Percentiles rank a stretch among this genome's conserved stretches.
These are phyloP conservation scores for Phytophthora multivora DNA, from an alignment of 352 stramenopile genomes.

Conservation along the genomic window DNA sequence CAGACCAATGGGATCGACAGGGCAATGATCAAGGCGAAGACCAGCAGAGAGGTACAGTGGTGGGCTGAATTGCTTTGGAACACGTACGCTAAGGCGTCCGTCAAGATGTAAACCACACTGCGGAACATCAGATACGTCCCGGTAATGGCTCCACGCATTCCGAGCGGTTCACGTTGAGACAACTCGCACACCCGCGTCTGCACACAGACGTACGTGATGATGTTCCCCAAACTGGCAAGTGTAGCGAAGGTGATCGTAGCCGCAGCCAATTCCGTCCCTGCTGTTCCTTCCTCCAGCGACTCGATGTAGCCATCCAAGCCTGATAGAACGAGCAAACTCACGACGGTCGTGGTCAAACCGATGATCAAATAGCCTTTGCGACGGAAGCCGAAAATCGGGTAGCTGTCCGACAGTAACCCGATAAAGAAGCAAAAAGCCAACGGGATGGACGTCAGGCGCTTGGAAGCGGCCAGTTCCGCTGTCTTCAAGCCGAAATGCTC, in stretches of 20 bases:
- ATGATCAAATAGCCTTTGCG: conserved; percentile 86
- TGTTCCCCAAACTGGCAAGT: conserved; percentile 37
- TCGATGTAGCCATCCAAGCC: conserved; percentile 31
- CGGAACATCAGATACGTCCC: conserved; percentile 51
- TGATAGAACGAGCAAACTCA: conserved; percentile 36
- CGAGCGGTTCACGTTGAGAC: conserved; percentile 46
- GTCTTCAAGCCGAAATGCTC: conserved; percentile 35
- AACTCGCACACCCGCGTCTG: conserved; percentile 51
- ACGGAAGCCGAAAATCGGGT: conserved; percentile 77
- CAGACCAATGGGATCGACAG: conserved; percentile 36
- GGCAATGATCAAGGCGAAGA: conserved; percentile 27
- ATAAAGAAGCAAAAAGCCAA: conserved; percentile 81
- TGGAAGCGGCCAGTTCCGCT: conserved; percentile 17
- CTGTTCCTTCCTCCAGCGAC: conserved; percentile 4
- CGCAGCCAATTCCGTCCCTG: conserved; percentile 16
- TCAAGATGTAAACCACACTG: conserved; percentile 24
- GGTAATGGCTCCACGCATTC: conserved; percentile 39
- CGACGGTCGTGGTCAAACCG: conserved; percentile 38
- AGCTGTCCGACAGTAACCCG: conserved; percentile 76
- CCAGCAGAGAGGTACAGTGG: conserved; percentile 22
- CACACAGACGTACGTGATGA: conserved; percentile 41
- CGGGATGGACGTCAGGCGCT: conserved; percentile 55
- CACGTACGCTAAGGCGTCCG: conserved; percentile 14
- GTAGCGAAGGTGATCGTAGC: conserved; percentile 28
- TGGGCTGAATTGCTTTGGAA: neutral